These are phyloP conservation scores for Sugiyamaella chiloensis DNA, from an alignment of 805 yeast species.

Conservation along the genomic window DNA sequence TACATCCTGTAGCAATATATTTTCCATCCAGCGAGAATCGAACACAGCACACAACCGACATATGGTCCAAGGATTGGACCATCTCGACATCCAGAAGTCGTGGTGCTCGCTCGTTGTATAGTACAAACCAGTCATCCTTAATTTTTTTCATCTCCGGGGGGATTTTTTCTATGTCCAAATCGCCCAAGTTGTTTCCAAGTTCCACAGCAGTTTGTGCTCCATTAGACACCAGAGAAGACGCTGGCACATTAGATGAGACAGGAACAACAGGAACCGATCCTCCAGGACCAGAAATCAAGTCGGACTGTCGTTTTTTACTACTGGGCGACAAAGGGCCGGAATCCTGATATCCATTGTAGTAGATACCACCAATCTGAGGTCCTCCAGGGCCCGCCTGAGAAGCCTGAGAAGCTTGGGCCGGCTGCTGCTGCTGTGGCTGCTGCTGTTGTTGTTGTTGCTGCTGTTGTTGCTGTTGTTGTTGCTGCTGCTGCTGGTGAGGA, in stretches of 20 bases:
- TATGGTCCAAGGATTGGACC: constrained; percentile 86
- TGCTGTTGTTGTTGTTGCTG: constrained; percentile 16
- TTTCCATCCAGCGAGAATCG: constrained; percentile 89
- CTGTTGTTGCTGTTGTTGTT: constrained; percentile 29
- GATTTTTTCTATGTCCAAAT: constrained; percentile 74
- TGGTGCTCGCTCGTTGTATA: constrained; percentile 85
- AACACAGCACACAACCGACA: constrained; percentile 95
- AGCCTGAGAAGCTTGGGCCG: constrained; percentile 10
- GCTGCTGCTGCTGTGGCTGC: constrained; percentile 5
- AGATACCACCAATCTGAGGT: constrained; percentile 6
- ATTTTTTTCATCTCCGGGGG: constrained; percentile 77
- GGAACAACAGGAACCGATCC: neutral
- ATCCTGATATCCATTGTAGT: constrained; percentile 14
- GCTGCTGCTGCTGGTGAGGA: constrained; percentile 25
- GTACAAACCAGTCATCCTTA: constrained; percentile 77
- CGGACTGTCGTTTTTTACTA: constrained; percentile 20
- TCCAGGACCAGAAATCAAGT: constrained; percentile 1
- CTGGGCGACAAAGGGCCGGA: constrained; percentile 21
- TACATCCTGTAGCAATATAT: constrained; percentile 94
- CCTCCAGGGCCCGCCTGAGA: constrained; percentile 14
- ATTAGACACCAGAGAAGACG: constrained; percentile 9
- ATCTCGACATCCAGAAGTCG: constrained; percentile 77
- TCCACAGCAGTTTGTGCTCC: constrained; percentile 21
- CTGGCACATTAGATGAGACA: neutral
- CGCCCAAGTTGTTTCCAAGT: constrained; percentile 41